Percentiles rank a stretch among this genome's conserved stretches.
Conservation (phyloP, 1,139 yeast species). For the Taphrina sp. region DNA sequence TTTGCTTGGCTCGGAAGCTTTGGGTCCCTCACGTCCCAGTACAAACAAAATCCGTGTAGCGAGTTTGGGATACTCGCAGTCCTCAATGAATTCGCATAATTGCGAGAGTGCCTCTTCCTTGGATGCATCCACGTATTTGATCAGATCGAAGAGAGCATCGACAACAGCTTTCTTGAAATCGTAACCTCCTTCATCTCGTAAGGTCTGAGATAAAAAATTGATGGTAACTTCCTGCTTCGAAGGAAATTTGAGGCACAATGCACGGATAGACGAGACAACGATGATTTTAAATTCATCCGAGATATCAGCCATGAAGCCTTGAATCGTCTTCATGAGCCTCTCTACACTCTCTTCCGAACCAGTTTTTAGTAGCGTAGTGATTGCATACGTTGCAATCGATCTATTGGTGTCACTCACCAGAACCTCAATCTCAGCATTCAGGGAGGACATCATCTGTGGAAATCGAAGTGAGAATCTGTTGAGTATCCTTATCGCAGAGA, state of each 20-base stretch:
- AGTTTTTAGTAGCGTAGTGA: conserved; percentile 90
- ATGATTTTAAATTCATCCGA: conserved; percentile 94
- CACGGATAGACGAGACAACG: conserved; percentile 90
- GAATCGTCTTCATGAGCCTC: conserved; percentile 79
- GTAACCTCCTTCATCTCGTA: conserved; percentile 84
- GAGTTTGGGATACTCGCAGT: conserved; percentile 92
- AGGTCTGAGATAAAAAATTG: conserved; percentile 73
- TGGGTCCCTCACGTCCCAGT: conserved; percentile 93
- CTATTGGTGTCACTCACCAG: conserved; percentile 85
- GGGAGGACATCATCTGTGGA: conserved; percentile 73
- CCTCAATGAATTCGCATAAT: conserved; percentile 95
- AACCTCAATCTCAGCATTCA: conserved; percentile 78
- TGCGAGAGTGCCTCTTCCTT: conserved; percentile 78
- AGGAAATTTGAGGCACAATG: conserved; percentile 90
- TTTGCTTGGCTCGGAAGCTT: conserved; percentile 77
- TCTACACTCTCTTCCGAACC: conserved; percentile 91
- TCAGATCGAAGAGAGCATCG: conserved; percentile 88
- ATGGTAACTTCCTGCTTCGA: conserved; percentile 81
- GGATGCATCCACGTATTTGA: conserved; percentile 82
- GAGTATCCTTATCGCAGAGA: conserved; percentile 87
- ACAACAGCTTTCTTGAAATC: conserved; percentile 81
- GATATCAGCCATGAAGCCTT: conserved; percentile 87
- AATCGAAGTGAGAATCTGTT: conserved; percentile 78
- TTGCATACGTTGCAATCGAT: conserved; percentile 97
- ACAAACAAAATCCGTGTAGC: conserved; percentile 86